These are phyloP conservation scores for Phytophthora pluvialis DNA, from an alignment of 352 stramenopile genomes.

Conservation along the genomic window DNA sequence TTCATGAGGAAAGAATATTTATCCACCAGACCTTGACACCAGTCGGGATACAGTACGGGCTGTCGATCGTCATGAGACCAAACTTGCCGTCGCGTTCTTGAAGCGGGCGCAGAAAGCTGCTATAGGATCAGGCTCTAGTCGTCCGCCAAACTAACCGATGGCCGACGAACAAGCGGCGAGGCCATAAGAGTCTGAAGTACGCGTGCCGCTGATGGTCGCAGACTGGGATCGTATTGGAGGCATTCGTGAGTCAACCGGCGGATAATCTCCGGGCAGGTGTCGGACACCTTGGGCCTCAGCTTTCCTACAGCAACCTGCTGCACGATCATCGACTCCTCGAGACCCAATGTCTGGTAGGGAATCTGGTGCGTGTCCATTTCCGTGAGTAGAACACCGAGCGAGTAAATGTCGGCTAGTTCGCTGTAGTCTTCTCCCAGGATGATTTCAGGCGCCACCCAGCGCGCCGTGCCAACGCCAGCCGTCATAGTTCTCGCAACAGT, in stretches of 20 bases:
- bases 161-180: constrained; percentile 60
- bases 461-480: constrained; percentile 69
- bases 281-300: constrained; percentile 75
- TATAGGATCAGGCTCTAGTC: constrained; percentile 35
- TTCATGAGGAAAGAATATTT: constrained; percentile 27
- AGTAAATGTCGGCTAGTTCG: constrained; percentile 78
- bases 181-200: constrained; percentile 79
- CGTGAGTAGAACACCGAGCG: constrained; percentile 70
- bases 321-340: constrained; percentile 85
- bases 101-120: constrained; percentile 15
- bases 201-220: constrained; percentile 69
- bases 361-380: constrained; percentile 80
- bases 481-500: constrained; percentile 83
- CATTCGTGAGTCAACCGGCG: constrained; percentile 80
- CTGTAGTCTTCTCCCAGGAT: constrained; percentile 82
- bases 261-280: constrained; percentile 81
- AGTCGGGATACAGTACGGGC: constrained; percentile 38
- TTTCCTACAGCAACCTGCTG: constrained; percentile 83
- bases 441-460: constrained; percentile 81
- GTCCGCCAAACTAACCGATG: constrained; percentile 49
- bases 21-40: constrained; percentile 30
- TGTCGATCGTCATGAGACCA: constrained; percentile 9
- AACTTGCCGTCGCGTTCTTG: constrained; percentile 33
- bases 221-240: constrained; percentile 77
- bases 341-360: constrained; percentile 63